Base-by-base conservation (phyloP, 345 rosid genomes). In the Brassica juncea region DNA sequence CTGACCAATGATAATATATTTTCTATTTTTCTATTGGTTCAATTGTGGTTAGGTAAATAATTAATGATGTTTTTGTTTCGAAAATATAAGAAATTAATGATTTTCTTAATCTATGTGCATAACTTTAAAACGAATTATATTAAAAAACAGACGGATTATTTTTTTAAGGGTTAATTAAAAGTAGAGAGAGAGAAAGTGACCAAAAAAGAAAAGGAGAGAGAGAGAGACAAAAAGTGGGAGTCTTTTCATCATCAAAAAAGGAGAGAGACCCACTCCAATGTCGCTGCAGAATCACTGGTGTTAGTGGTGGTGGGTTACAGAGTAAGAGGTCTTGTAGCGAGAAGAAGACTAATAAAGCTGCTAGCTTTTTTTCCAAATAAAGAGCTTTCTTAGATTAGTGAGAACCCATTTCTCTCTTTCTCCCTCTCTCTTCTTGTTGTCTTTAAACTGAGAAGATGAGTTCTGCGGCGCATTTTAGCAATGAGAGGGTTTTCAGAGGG, bases 221-320 rank as follows among this genome's bases (percentile, higher is more conserved):
- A 69, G 68, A 37, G 58, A 1, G 31, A 67, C 23, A 77, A 31
- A 73, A 47, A 73, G 78, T 27, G 65, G 70, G 77, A 73, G 71
- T 21, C 77, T 75, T 75, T 70, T 65, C 83, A 70, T 75, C 77
- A 80, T 80, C 80, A 39, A 70, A 80, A 39, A 70, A 64, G 31
- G 55, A 80, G 83, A 80, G 83, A 80, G 83, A 75, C 83, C 80
- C 77, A 81, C 83, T 81, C 71, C 77, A 58, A 71, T 81, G 83
- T 76, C 76, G 62, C 64, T 70, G 73, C 68, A 75, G 77, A 65
- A 80, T 75, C 80, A 75, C 80, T 81, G 47, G 80, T 76, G 73
- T n/a, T 81, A 66, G 84, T 81, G 77, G 84, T 71, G 16, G 52
- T 44, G 42, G 76, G 76, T 75, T 70, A 74, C 76, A 74, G 61